Conservation (phyloP, 2,329 filamentous ascomycete species). For the Ambrosiella cleistominuta region DNA sequence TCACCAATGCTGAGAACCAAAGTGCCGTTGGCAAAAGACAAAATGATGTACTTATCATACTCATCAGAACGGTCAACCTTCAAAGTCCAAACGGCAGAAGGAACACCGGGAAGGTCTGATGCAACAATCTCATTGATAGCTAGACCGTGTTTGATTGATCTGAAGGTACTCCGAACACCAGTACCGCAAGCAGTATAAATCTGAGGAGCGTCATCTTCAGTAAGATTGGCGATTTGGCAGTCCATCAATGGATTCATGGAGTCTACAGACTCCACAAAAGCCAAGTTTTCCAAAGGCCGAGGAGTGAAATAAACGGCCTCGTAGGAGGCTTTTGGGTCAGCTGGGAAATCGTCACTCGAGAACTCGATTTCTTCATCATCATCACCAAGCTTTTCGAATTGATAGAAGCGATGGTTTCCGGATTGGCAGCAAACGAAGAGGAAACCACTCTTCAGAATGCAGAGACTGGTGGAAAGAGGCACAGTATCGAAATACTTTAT, state of each 20-base stretch:
- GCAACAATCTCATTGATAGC: conserved; percentile 94
- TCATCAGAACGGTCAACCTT: conserved; percentile 68
- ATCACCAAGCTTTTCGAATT: conserved; percentile 92
- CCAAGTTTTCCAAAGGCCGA: conserved; percentile 62
- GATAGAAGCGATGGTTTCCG: conserved; percentile 87
- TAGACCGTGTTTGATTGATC: conserved; percentile 79
- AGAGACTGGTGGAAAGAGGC: conserved; percentile 69
- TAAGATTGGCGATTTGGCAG: conserved; percentile 80
- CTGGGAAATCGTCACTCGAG: conserved; percentile 62
- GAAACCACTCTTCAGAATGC: conserved; percentile 90
- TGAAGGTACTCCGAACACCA: conserved; percentile 75
- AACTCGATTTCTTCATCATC: conserved; percentile 85
- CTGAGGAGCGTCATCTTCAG: conserved; percentile 84
- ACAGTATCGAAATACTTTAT: conserved; percentile 98
- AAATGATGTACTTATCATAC: conserved; percentile 86
- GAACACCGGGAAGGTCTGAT: conserved; percentile 74
- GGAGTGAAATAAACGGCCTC: conserved; percentile 74
- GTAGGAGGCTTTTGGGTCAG: conserved; percentile 54
- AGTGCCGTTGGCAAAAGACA: conserved; percentile 80
- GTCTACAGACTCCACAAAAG: conserved; percentile 66
- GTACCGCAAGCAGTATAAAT: conserved; percentile 87
- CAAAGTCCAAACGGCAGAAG: conserved; percentile 86
- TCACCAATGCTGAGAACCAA: conserved; percentile 90
- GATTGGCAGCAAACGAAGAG: conserved; percentile 84
- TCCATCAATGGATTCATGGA: conserved; percentile 84